Evolutionary conservation across 176 grass and related monocot species (phyloP), one percentile per base, ranked within the genome.

Genomic region (Oryza glaberrima): DNA sequence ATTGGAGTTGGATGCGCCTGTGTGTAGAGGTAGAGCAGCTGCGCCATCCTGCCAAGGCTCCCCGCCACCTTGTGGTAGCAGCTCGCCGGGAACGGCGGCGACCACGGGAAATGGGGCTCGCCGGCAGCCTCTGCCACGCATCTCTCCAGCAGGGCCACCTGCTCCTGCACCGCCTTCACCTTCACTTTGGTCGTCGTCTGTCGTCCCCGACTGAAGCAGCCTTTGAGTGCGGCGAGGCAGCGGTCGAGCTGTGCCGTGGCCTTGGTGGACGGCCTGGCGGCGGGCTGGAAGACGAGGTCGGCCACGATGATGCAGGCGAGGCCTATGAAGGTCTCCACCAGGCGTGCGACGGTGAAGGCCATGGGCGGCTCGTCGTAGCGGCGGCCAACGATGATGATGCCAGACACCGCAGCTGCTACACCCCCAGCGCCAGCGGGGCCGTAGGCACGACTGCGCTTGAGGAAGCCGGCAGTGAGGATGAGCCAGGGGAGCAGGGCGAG

Each of bases 271-370:
- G 95, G 92, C 78, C 95, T 83, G 2, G 72, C 87, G 23, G 65
- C 72, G 14, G 92, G 88, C 48, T 97, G 95, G 72, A 97, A 86
- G 46, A 90, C 17, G 9, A 94, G 13, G 83, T 97, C 92, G 0
- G 88, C 81, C 20, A 83, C 15, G 19, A 91, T 58, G 43, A 75
- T 64, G 56, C 92, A 94, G 3, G 84, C 69, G 5, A 94, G 79
- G 60, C 95, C 95, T 2, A 97, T 89, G 89, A 92, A 97, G 20
- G 90, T 91, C 90, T 97, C 95, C 22, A 89, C 86, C 7, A 97
- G 64, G 15, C 95, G 77, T 4, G 74, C 70, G 22, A 91, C 35
- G 36, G 90, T 82, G 85, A 97, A 97, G 9, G 83, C 66, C 75
- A 88, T 72, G 19, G 92, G 88, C 0, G 86, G 71, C 36, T 93